Evolutionary conservation across 2,329 filamentous ascomycete species (phyloP), one percentile per base, ranked within the genome.

Genomic region (Sporothrix phasma): DNA sequence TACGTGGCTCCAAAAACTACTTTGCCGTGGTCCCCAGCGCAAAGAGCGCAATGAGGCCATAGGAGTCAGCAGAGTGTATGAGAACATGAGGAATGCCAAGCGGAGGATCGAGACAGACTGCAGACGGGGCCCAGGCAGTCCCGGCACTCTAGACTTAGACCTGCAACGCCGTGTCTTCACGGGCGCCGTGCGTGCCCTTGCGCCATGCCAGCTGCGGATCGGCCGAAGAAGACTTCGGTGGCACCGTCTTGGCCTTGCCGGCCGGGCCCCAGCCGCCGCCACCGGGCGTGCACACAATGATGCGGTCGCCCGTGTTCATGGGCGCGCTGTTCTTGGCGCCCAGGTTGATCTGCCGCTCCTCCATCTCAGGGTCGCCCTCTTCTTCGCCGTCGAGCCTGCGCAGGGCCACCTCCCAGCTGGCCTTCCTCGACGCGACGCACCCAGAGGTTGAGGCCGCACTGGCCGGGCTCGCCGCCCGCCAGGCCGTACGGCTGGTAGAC

Each of bases 361-460:
- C 78, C 70, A 80, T 81, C 67, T 82, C 80, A 6, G 71, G 71
- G 1, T 72, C 72, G 10, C 1, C 34, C 15, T 72, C 70, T 0
- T 19, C 4, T 3, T 66, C 70, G 3, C 66, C 68, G n/a, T 63
- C 70, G 3, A 80, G 70, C 64, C 74, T 69, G 13, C 73, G 75
- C 62, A 77, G 72, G 19, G 76, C 76, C 65, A 75, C 73, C 73
- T 80, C 79, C 72, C 79, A 79, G 69, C 79, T 79, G 1, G 76
- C 76, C 73, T 84, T 85, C n/a, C 68, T 80, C 78, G 62, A 93
- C 87, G 66, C 84, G 87, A 7, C 90, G 80, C 37, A 95, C 86
- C 93, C 93, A 97, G 53, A 95, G 78, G 69, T 97, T 97, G 66
- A 92, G 77, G 0, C 93, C 93, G 60, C 88, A 88, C 69, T 84